phyloP scores from a whole-genome alignment of 2,329 filamentous ascomycete genomes.

The Ceratocystis papillata region DNA sequence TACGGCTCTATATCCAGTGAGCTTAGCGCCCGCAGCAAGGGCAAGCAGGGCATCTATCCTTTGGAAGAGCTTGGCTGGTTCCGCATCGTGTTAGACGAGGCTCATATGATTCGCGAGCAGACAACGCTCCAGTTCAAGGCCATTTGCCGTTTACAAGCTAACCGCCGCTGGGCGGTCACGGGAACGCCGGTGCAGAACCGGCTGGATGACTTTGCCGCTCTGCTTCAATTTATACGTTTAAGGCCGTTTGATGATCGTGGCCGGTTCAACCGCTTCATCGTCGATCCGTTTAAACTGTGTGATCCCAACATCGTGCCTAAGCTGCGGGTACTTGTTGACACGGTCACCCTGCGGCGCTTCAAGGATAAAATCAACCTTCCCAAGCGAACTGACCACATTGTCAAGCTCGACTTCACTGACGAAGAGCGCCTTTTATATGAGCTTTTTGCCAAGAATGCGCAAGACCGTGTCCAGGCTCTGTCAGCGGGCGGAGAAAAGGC shows the following conservation, averaged over 20 bases:
- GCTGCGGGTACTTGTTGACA: conserved; percentile 79
- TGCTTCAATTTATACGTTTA: conserved; percentile 75
- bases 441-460: conserved; percentile 70
- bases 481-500: conserved; percentile 47
- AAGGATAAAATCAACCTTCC: conserved; percentile 87
- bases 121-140: conserved; percentile 73
- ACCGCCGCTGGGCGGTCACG: conserved; percentile 91
- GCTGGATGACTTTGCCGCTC: conserved; percentile 75
- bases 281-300: conserved; percentile 75
- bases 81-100: conserved; percentile 86
- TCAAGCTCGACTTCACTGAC: conserved; percentile 62
- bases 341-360: conserved; percentile 80
- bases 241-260: conserved; percentile 71
- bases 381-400: conserved; percentile 57
- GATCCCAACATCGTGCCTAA: conserved; percentile 76
- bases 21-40: conserved; percentile 51
- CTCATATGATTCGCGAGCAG: conserved; percentile 84
- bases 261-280: conserved; percentile 68
- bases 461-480: conserved; percentile 68
- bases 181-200: conserved; percentile 93
- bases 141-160: conserved; percentile 65
- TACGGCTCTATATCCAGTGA: conserved; percentile 83
- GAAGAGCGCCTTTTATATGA: conserved; percentile 72
- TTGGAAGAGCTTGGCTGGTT: conserved; percentile 80
- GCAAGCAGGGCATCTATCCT: conserved; percentile 50